A percentile compares a stretch with the other conserved stretches of the same genome.
Conservation (phyloP, 306 rosid species). For the Biancaea sappan region DNA sequence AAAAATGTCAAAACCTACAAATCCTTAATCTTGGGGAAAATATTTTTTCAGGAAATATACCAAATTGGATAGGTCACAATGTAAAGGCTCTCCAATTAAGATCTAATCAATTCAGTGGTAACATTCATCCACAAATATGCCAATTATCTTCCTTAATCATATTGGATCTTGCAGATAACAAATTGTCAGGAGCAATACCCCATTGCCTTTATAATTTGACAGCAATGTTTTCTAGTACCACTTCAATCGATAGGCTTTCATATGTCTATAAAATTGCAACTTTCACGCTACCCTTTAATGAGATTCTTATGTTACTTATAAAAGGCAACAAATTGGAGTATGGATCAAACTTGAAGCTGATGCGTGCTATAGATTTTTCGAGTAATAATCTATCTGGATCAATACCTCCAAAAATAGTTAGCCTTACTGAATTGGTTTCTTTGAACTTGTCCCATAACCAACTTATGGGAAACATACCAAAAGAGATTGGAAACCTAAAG, state of each 20-base stretch:
- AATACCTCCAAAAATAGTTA: too few species aligned
- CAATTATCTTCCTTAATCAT: conserved; percentile 3
- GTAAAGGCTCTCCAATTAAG: background rate
- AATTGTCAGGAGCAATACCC: too few species aligned
- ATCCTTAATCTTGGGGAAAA: background rate
- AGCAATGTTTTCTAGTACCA: too few species aligned
- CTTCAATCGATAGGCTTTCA: background rate
- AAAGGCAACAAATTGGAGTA: background rate
- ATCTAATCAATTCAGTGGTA: background rate
- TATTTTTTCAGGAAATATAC: background rate
- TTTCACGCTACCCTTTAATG: rapidly evolving
- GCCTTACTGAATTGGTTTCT: too few species aligned
- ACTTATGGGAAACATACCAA: too few species aligned
- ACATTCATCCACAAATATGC: background rate
- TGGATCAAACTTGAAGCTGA: background rate
- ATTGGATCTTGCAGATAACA: too few species aligned
- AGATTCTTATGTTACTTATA: background rate
- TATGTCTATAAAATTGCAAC: rapidly evolving
- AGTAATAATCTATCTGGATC: too few species aligned
- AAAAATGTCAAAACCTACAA: background rate
- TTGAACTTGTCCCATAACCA: too few species aligned
- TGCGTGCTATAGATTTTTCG: conserved; percentile 7
- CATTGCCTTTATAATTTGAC: too few species aligned
- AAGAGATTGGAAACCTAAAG: too few species aligned
- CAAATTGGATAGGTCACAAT: background rate